These are phyloP conservation scores for Xylaria acuta DNA, from an alignment of 495 filamentous ascomycete genomes.

Conservation along the genomic window DNA sequence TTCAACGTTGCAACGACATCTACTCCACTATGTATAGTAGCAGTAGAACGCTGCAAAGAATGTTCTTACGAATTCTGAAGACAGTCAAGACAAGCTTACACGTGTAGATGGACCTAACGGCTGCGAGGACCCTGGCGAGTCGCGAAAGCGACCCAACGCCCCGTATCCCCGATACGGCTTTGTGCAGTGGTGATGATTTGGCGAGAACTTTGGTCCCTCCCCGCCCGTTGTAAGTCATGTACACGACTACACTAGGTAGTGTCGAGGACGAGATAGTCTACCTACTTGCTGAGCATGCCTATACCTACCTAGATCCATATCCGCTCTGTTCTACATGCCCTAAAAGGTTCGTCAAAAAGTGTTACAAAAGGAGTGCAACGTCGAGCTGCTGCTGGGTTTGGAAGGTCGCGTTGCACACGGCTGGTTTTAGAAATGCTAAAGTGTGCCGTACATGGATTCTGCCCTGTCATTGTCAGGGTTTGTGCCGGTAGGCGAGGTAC, in stretches of 20 bases:
- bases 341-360: background rate
- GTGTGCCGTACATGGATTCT: background rate
- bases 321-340: background rate
- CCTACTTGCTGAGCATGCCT: background rate
- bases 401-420: slow-evolving; percentile 5
- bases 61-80: slow-evolving; percentile 15
- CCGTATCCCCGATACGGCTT: slow-evolving; percentile 12
- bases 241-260: background rate
- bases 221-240: background rate
- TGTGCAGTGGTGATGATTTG: background rate
- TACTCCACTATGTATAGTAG: background rate
- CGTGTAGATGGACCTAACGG: background rate
- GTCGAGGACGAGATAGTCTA: background rate
- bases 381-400: background rate
- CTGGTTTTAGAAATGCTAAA: slow-evolving; percentile 10
- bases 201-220: background rate
- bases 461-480: background rate
- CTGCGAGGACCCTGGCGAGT: background rate
- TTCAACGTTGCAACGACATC: slow-evolving; percentile 1
- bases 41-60: slow-evolving; percentile 27
- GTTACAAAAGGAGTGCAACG: background rate
- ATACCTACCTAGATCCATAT: background rate
- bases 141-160: slow-evolving; percentile 14
- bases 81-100: background rate
- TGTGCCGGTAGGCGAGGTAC: background rate